Evolutionary conservation across 1,284 basidiomycete genomes (phyloP).

Genomic region (Austroboletus novae-zelandiae): DNA sequence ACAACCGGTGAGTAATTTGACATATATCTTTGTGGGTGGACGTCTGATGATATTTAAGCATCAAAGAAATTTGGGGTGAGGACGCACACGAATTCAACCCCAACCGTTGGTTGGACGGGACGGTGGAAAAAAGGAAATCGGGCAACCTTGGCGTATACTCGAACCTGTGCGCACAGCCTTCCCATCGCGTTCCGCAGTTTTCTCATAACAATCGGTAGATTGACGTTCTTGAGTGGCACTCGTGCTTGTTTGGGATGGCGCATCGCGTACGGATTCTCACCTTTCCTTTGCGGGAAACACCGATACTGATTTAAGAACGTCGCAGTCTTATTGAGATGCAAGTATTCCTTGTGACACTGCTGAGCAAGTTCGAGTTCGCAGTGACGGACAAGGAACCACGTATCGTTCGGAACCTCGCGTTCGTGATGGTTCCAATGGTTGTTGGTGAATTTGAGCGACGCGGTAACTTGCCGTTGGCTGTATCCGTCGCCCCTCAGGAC

Average conservation of each 20-base stretch:
- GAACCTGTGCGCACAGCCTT: slow-evolving; percentile 40
- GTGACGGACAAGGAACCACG: slow-evolving; percentile 35
- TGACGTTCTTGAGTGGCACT: slow-evolving; percentile 43
- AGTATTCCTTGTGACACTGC: slow-evolving; percentile 46
- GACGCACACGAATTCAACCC: slow-evolving; percentile 51
- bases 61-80: slow-evolving; percentile 46
- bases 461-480: slow-evolving; percentile 46
- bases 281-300: neutral
- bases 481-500: slow-evolving; percentile 38
- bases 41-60: slow-evolving; percentile 17
- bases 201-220: slow-evolving; percentile 20
- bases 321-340: slow-evolving; percentile 47
- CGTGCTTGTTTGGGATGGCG: slow-evolving; percentile 50
- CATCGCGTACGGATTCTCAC: slow-evolving; percentile 32
- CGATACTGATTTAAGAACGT: neutral
- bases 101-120: slow-evolving; percentile 44
- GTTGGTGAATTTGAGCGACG: slow-evolving; percentile 45
- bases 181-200: too few relatives aligned
- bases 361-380: slow-evolving; percentile 47
- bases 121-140: slow-evolving; percentile 31
- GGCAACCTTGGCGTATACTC: slow-evolving; percentile 45
- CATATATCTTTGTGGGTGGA: neutral
- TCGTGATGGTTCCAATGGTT: slow-evolving; percentile 45
- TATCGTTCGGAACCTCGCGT: slow-evolving; percentile 35
- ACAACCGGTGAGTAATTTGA: slow-evolving; percentile 32